Evolutionary conservation across 176 grass and related monocot species (phyloP).

Genomic region (Cocos nucifera): DNA sequence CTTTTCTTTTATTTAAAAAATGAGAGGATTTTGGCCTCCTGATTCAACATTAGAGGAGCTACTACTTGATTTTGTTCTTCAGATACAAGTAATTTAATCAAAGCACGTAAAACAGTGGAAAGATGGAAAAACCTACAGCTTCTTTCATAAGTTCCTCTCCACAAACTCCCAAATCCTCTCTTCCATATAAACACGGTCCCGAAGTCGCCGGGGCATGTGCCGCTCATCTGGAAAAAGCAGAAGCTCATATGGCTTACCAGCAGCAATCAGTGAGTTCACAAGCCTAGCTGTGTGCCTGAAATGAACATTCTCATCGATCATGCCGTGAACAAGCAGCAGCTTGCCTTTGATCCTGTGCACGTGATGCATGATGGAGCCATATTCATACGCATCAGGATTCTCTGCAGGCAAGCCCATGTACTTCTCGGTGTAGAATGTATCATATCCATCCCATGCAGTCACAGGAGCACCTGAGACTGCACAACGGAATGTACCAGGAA

Average conservation of each 20-base stretch:
- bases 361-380: slow-evolving; percentile 86
- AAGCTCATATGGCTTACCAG: slow-evolving; percentile 79
- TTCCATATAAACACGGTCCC: slow-evolving; percentile 93
- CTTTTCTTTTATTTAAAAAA: too few relatives aligned
- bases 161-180: slow-evolving; percentile 95
- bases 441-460: slow-evolving; percentile 91
- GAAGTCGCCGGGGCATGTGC: slow-evolving; percentile 79
- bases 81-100: too few relatives aligned
- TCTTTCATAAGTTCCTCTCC: slow-evolving; percentile 68
- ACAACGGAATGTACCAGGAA: slow-evolving; percentile 58
- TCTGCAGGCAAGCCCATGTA: slow-evolving; percentile 74
- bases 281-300: slow-evolving; percentile 94
- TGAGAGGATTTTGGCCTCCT: too few relatives aligned
- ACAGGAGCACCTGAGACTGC: slow-evolving; percentile 90
- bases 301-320: slow-evolving; percentile 98
- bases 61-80: too few relatives aligned
- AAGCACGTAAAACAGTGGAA: too few relatives aligned
- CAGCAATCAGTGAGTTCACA: slow-evolving; percentile 63
- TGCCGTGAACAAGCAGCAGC: slow-evolving; percentile 85
- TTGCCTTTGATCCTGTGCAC: slow-evolving; percentile 69
- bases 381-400: slow-evolving; percentile 58
- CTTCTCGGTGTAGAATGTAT: slow-evolving; percentile 96
- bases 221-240: slow-evolving; percentile 84
- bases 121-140: neutral
- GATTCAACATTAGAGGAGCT: too few relatives aligned